Base-by-base conservation (phyloP, 805 yeast species). In the Ogataea ganodermae region DNA sequence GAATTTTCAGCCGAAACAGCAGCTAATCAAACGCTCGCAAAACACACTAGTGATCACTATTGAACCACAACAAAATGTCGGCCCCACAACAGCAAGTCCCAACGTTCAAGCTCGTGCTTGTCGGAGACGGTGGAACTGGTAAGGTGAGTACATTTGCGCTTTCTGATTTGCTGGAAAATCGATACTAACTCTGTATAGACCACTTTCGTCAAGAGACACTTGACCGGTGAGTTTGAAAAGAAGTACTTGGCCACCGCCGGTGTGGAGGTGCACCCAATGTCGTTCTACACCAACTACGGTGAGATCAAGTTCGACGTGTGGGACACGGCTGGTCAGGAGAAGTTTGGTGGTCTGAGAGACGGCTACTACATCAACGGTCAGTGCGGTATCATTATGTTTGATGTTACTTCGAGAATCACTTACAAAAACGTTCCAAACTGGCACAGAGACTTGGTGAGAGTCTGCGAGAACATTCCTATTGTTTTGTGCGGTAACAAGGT, bases 61-160 rank as follows among this genome's bases (percentile, higher is more conserved):
- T 16, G n/a, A n/a, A n/a, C n/a, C 13, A 20, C 17, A 12, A 10
- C 9, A 70, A 50, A 57, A 83, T 84, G 88, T 82, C 87, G 64
- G 66, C 68, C 45, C 48, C 44, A 66, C 79, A 76, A 66, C 53
- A 46, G 65, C 85, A 83, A 78, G 95, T 90, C 73, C 98, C 99
- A 62, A 89, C 96, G 60, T 94, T 94, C 76, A 94, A 94, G 80
- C 84, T 94, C 73, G 99, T 94, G 66, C 84, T 94, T 68, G 99
- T 94, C 76, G 99, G 99, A 72, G 99, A 94, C 71, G 99, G 99
- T 81, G 99, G 99, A 84, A 94, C 99, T 74, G 99, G 99, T 79
- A 94, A 94, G 75, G 84, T 79, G 64, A 58, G 81, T 75, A 20
- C 4, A 12, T 10, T 16, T 10, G 17, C 4, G 27, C 18, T 18